Base-by-base conservation (phyloP, 495 filamentous ascomycete genomes). In the Zalerion maritima region DNA sequence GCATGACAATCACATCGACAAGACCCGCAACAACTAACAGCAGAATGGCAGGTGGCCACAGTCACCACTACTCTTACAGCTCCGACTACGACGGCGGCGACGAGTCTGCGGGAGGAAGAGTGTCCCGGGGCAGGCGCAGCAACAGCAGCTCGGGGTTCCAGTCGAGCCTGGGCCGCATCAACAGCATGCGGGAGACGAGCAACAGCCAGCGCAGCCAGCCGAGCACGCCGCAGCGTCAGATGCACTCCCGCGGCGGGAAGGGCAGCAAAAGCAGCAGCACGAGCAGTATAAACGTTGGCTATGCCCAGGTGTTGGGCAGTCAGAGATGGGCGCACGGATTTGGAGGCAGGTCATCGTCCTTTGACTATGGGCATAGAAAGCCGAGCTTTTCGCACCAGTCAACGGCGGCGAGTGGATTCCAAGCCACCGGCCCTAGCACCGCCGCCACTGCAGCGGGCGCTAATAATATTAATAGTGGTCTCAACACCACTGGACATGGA, bases 91-190 rank as follows among this genome's bases (percentile, higher is more conserved):
- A 72, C 18, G 60, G 51, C n/a, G 69, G 71, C 26, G 75, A 81
- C 37, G 71, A 80, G 35, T 46, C 36, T 12, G 56, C 67, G 4
- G 73, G 60, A 40, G 59, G 54, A 24, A 58, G 62, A 23, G 41
- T 54, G 10, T 70, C 73, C 18, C 68, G 75, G 14, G 70, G 72
- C 6, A 69, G 76, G 28, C 68, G 81, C 25, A 91, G 82, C 54
- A 80, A 81, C 46, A 89, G 80, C 58, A 82, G 78, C 51, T 82
- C 81, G 0, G 56, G 75, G 39, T 73, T 78, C 40, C 75, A 73
- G 24, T 58, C 64, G 6, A 57, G 62, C n/a, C 47, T 76, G 16
- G 65, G 62, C 20, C 64, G 72, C 24, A 71, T 75, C 37, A 77
- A 77, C 35, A 80, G 71, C 50, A 49, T 69, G 41, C 62, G 59